phyloP scores from a whole-genome alignment of 495 filamentous ascomycete genomes.

The Pseudomonodictys pantanalensis region DNA sequence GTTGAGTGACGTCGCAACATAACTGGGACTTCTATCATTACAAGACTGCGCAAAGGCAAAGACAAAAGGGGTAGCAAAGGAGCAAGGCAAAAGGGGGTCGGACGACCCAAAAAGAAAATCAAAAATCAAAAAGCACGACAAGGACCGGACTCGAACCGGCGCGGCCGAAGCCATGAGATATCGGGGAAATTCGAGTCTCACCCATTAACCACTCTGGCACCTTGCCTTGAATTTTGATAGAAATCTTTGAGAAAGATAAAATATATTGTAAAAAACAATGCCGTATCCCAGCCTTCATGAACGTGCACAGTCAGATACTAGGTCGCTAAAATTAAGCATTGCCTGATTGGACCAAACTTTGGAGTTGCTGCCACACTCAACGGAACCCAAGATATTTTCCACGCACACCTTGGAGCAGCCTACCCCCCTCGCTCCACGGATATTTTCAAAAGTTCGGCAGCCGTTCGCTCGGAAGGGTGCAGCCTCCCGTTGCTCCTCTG shows the following conservation, averaged over 20 bases:
- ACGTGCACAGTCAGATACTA: not conserved
- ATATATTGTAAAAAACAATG: not conserved
- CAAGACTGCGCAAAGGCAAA: too few relatives aligned
- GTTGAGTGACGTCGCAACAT: too few relatives aligned
- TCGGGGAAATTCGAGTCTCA: slow-evolving; percentile 47
- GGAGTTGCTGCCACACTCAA: too few relatives aligned
- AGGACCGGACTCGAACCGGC: slow-evolving; percentile 22
- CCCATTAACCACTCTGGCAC: slow-evolving; percentile 55
- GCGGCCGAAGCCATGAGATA: slow-evolving; percentile 54
- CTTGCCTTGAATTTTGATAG: slow-evolving; percentile 21
- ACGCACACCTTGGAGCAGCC: too few relatives aligned
- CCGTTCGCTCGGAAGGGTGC: not conserved
- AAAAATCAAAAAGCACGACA: not conserved
- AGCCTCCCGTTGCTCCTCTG: not conserved
- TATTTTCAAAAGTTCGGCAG: not conserved
- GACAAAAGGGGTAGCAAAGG: too few relatives aligned
- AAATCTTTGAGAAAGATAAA: not conserved
- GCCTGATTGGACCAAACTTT: too few relatives aligned
- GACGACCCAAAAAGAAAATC: not conserved
- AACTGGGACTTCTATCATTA: too few relatives aligned
- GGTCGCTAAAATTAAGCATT: not conserved
- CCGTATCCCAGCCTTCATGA: not conserved
- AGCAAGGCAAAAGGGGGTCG: not conserved
- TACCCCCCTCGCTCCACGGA: not conserved
- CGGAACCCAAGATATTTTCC: too few relatives aligned